Conservation (phyloP, 106 monocot species). For the Dioscorea zingiberensis region DNA sequence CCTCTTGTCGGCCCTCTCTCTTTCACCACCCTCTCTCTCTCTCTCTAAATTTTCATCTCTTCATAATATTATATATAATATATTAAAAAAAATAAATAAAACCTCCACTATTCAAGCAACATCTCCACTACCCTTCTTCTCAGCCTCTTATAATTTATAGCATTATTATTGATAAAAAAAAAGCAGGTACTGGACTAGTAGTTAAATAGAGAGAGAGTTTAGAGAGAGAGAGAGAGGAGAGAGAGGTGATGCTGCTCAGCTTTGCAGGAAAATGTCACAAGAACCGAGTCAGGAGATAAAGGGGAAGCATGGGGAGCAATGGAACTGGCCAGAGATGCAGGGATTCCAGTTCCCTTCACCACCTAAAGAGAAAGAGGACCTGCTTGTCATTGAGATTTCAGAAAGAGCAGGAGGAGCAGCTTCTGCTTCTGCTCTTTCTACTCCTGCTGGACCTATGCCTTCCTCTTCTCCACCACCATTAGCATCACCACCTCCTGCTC, state of each 20-base stretch:
- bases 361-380: constrained; percentile 10
- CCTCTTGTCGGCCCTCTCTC: constrained; percentile 14
- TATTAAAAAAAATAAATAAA: not conserved
- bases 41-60: not conserved
- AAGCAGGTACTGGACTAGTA: not conserved
- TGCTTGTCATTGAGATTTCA: constrained; percentile 21
- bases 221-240: constrained; percentile 11
- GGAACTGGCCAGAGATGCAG: constrained; percentile 55
- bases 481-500: not conserved
- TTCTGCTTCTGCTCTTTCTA: not conserved
- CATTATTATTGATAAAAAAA: not conserved
- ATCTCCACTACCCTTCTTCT: not conserved
- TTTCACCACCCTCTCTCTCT: not conserved
- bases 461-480: not conserved
- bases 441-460: not conserved
- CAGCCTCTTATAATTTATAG: too few relatives aligned
- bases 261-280: constrained; percentile 1
- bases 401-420: not conserved
- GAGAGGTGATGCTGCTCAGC: not conserved
- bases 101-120: too few relatives aligned
- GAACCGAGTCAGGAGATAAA: constrained; percentile 4
- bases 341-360: constrained; percentile 48
- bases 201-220: not conserved
- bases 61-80: not conserved
- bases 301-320: constrained; percentile 12